These are phyloP conservation scores for Syzygium oleosum DNA, from an alignment of 345 rosid species.

Conservation along the genomic window DNA sequence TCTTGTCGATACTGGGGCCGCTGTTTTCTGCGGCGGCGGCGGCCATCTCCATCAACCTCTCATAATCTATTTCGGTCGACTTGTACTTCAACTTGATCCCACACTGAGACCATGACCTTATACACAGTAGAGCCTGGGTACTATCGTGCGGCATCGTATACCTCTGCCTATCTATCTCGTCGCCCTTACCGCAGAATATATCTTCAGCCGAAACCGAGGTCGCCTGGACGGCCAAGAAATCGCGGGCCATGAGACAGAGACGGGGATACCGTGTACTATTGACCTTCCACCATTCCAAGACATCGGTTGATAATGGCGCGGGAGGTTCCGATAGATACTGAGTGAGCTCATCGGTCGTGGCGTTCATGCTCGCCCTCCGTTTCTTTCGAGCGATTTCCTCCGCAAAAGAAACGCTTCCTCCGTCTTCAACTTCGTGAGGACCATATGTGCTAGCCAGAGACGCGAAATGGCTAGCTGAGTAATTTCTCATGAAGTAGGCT, in stretches of 20 bases:
- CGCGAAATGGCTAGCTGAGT: slow-evolving; percentile 55
- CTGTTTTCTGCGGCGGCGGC: slow-evolving; percentile 30
- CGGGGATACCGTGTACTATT: slow-evolving; percentile 80
- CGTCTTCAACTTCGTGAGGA: slow-evolving; percentile 70
- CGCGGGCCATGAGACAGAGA: slow-evolving; percentile 82
- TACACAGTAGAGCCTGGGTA: slow-evolving; percentile 62
- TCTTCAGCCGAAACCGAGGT: slow-evolving; percentile 78
- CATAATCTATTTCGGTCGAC: slow-evolving; percentile 70
- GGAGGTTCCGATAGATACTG: slow-evolving; percentile 87
- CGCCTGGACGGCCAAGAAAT: slow-evolving; percentile 76
- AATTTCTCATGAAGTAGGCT: slow-evolving; percentile 59
- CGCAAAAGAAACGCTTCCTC: slow-evolving; percentile 73
- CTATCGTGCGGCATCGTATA: slow-evolving; percentile 68
- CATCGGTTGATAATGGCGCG: slow-evolving; percentile 78
- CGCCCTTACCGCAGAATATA: slow-evolving; percentile 63
- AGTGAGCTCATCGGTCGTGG: slow-evolving; percentile 72
- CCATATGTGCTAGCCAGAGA: slow-evolving; percentile 45
- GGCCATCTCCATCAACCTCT: slow-evolving; percentile 78
- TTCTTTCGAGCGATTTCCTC: slow-evolving; percentile 91
- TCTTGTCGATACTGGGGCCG: slow-evolving; percentile 38
- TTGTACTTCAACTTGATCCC: slow-evolving; percentile 70
- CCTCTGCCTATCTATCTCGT: slow-evolving; percentile 61
- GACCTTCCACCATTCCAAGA: slow-evolving; percentile 91
- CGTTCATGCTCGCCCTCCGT: slow-evolving; percentile 69
- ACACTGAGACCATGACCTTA: slow-evolving; percentile 75